Evolutionary conservation across 441 rosid genomes (phyloP).

Genomic region (Pelargonium exstipulatum): DNA sequence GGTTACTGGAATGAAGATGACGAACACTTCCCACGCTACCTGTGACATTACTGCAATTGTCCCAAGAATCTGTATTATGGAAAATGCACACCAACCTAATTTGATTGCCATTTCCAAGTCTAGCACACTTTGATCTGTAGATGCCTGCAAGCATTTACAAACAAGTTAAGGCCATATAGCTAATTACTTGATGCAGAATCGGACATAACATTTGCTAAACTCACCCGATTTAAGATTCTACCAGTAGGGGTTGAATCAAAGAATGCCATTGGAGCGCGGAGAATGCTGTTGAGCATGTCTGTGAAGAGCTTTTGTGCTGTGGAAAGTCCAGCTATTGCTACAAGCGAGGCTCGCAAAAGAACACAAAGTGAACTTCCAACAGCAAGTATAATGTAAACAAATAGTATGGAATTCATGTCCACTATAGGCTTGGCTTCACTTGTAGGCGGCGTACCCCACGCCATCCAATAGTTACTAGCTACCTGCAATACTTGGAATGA

Average conservation of each 20-base stretch:
- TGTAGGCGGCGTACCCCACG: constrained; percentile 83
- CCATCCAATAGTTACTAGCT: constrained; percentile 97
- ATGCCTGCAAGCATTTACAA: constrained; percentile 45
- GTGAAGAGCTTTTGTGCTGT: constrained; percentile 79
- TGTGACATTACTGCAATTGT: constrained; percentile 91
- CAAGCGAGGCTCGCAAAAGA: constrained; percentile 58
- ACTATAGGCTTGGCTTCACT: constrained; percentile 43
- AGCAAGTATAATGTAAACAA: constrained; percentile 63
- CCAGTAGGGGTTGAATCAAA: constrained; percentile 97
- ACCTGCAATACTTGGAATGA: constrained; percentile 78
- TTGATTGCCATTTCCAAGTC: constrained; percentile 76
- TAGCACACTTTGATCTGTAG: constrained; percentile 87
- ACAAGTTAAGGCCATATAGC: constrained; percentile 9
- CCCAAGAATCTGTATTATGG: constrained; percentile 72
- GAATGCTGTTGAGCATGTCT: constrained; percentile 68
- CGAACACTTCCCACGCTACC: constrained; percentile 96
- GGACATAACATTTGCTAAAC: constrained; percentile 15
- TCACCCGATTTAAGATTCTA: constrained; percentile 90
- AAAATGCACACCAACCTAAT: constrained; percentile 92
- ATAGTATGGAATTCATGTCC: constrained; percentile 54
- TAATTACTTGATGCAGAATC: not conserved
- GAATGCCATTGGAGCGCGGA: constrained; percentile 89
- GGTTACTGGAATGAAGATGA: constrained; percentile 93
- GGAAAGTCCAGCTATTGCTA: constrained; percentile 63
- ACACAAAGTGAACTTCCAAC: constrained; percentile 72